Base-by-base conservation (phyloP, 1,284 basidiomycete species). In the Trichosporon sp. region DNA sequence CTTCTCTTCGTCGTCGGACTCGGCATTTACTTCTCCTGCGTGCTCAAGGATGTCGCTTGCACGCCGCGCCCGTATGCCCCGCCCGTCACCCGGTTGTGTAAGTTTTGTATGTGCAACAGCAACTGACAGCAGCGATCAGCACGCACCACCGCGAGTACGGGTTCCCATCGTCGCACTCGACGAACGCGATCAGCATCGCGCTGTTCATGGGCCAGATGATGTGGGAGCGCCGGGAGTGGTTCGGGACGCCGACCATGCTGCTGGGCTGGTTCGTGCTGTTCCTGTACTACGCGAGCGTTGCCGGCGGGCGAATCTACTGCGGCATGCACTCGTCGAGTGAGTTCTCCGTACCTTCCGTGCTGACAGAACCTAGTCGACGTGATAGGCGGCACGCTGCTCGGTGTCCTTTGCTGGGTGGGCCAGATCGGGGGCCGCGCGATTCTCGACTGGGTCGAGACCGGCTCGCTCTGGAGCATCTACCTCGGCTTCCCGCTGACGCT, bases 121-220 rank as follows among this genome's bases (percentile, higher is more conserved):
- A 32, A 65, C 62, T 51, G 51, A 63, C 58, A n/a, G 3, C 74
- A 94, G 92, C 90, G 2, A 91, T 94, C 74, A 91, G 92, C 44
- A 89, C 87, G 0, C 92, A 93, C 77, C 92, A 93, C 56, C 78
- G 84, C 51, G 85, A 85, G 73, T 83, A 83, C 66, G 82, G 96
- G 18, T 98, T 98, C 79, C 95, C 95, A 0, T 98, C 95, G 0
- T 98, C 95, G 0, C 96, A 99, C 79, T 92, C 93, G 1, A 94
- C 95, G 1, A 98, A 96, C 80, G 89, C 89, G 63, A 88, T 95
- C 67, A 93, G 92, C 42, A 92, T 96, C 73, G 93, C 93, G 0
- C 86, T 96, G 3, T 92, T 90, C 80, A 84, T 92, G 15, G 78
- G 69, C 4, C 69, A 76, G 64, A 78, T 78, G 77, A 65, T 81